Evolutionary conservation across 1,139 yeast genomes (phyloP), one percentile per base, ranked within the genome.

Genomic region (Sugiyamaella neomexicana): DNA sequence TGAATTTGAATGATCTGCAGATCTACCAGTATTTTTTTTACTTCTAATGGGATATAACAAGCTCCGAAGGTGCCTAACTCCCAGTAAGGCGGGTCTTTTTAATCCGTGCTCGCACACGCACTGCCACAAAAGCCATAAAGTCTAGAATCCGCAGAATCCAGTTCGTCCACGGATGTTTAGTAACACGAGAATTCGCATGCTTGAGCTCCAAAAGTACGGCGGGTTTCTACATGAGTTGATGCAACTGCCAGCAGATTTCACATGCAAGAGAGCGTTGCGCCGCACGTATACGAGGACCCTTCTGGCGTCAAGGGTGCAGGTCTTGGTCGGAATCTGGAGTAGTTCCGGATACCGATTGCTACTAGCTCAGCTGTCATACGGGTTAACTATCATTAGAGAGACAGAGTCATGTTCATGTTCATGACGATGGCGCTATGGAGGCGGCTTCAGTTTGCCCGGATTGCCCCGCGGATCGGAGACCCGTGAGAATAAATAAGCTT

Each of bases 241-340:
- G n/a, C n/a, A n/a, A n/a, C n/a, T n/a, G n/a, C 38, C 15, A 7
- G 38, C 38, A 39, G 27, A 12, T 15, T 37, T 9, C 29, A 15
- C 13, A 12, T 20, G 13, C 37, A 23, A 12, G 23, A 12, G 34
- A 9, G 40, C 48, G 48, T 44, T 46, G 50, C 13, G 50, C 50
- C 50, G 44, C 50, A 46, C 50, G 25, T 13, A 46, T 46, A 46
- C 50, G 50, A 46, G 50, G 17, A 29, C 34, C 34, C 34, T 29
- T 29, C 25, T 20, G 25, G 25, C 25, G 25, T 20, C 25, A 20
- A 5, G 25, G 25, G 5, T 5, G 25, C 25, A 20, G 5, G 3
- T 20, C 25, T 20, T 20, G 25, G 25, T 20, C 25, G 25, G 25
- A 20, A 20, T 3, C 25, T 20, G 25, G 25, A 20, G 25, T 20